Base-by-base conservation (phyloP, 2,329 filamentous ascomycete genomes). In the Myriosclerotinia curreyana region DNA sequence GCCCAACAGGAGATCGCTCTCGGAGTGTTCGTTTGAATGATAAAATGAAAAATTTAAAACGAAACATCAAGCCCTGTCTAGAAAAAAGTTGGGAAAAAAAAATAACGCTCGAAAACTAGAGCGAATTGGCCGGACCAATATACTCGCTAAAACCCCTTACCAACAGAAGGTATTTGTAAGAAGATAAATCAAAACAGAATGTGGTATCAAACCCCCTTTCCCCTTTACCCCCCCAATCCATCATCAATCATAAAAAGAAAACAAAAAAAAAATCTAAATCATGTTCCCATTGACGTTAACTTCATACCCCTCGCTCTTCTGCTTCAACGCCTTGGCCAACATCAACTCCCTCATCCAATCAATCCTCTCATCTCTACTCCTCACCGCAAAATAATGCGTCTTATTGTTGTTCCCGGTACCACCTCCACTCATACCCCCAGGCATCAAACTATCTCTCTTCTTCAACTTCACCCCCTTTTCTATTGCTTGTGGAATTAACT, bases 271-370 rank as follows among this genome's bases (percentile, higher is more conserved):
- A 0, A 48, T 22, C 59, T 58, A 89, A 73, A 90, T 88, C 85
- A 88, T 88, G 77, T 86, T 88, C 52, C 91, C 91, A 74, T 94
- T 94, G 68, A 93, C 86, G 73, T 86, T 89, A 71, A 95, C 86
- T 77, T 93, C 89, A 71, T 89, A 94, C 22, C 91, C 91, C 71
- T 92, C 87, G 54, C 85, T 87, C 82, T 93, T 95, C 77, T 92
- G 89, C 80, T 88, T 90, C 74, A 92, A 80, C 22, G 91, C 91
- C 80, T 95, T 95, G 62, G 91, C 91, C 53, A 96, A 85, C 91
- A 96, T 96, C 66, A 96, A 79, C 82, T 96, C 91, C 62, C 91
- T 83, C 91, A 96, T 96, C 95, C 95, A 99, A 75, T 97, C 94
- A 72, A 98, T 97, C 67, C 94, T 85, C 75, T 97, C 91, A 74